These are phyloP conservation scores for Talaromyces sp. DNA, from an alignment of 2,329 filamentous ascomycete species.

Conservation along the genomic window DNA sequence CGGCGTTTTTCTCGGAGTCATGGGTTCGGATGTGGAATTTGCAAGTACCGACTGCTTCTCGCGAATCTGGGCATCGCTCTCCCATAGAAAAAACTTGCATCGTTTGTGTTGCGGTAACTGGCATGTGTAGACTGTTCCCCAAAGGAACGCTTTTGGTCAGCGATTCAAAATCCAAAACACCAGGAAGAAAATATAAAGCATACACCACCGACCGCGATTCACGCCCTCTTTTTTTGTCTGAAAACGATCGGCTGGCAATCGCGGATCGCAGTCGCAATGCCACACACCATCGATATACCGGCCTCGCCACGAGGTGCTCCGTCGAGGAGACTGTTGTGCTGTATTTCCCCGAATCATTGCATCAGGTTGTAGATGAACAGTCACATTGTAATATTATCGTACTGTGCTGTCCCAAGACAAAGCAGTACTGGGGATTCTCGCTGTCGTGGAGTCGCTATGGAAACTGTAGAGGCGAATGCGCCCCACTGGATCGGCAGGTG, in stretches of 20 bases:
- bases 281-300: constrained; percentile 43
- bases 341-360: constrained; percentile 6
- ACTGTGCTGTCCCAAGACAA: not conserved
- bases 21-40: constrained; percentile 46
- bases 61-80: constrained; percentile 52
- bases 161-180: not conserved
- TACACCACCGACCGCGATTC: constrained; percentile 55
- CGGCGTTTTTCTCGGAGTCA: constrained; percentile 21
- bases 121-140: constrained; percentile 50
- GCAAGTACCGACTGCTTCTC: constrained; percentile 47
- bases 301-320: constrained; percentile 25
- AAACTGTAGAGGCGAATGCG: not conserved
- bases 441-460: not conserved
- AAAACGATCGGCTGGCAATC: constrained; percentile 51
- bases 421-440: not conserved
- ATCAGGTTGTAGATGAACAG: not conserved
- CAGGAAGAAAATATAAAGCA: constrained; percentile 10
- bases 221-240: constrained; percentile 54
- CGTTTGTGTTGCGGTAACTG: constrained; percentile 44
- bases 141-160: not conserved
- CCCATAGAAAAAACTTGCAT: constrained; percentile 61
- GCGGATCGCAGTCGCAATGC: constrained; percentile 54
- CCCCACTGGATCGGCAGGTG: not conserved
- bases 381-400: not conserved
- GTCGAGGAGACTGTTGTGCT: constrained; percentile 3